Percentiles rank a stretch among this genome's conserved stretches.
phyloP scores from a whole-genome alignment of 2,329 filamentous ascomycete species.

The Alternaria solani region DNA sequence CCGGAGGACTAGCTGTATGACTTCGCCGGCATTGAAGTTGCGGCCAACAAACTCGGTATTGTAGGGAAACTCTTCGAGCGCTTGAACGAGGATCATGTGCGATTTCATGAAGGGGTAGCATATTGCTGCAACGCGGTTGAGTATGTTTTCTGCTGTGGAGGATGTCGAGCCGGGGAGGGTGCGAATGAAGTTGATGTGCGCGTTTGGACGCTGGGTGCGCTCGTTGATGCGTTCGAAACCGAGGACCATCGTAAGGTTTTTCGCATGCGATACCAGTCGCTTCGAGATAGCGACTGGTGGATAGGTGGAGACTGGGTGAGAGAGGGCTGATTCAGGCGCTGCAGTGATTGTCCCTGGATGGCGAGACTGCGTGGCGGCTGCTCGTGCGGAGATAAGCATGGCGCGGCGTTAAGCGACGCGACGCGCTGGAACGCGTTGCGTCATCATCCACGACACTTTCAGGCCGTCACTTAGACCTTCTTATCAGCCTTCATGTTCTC shows the following conservation, averaged over 20 bases:
- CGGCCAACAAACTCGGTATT: constrained; percentile 86
- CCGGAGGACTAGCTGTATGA: constrained; percentile 83
- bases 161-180: constrained; percentile 67
- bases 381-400: constrained; percentile 8
- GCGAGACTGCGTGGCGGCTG: constrained; percentile 1
- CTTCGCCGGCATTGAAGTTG: constrained; percentile 90
- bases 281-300: background rate
- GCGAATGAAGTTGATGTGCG: constrained; percentile 85
- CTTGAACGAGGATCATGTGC: constrained; percentile 57
- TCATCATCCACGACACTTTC: background rate
- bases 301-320: background rate
- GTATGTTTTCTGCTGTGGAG: constrained; percentile 43
- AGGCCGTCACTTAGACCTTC: background rate
- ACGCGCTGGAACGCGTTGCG: constrained; percentile 7
- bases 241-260: constrained; percentile 68
- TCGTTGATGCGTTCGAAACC: constrained; percentile 83
- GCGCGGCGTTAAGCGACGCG: constrained; percentile 9
- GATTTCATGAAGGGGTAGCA: constrained; percentile 69
- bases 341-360: constrained; percentile 2
- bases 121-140: constrained; percentile 66
- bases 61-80: constrained; percentile 80
- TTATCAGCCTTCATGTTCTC: background rate
- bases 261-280: background rate
- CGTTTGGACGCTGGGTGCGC: constrained; percentile 76
- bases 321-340: too few species aligned